Percentiles rank a stretch among this genome's conserved stretches.
These are phyloP conservation scores for Lolium multiflorum DNA, from an alignment of 176 grass and related monocot species.

Conservation along the genomic window DNA sequence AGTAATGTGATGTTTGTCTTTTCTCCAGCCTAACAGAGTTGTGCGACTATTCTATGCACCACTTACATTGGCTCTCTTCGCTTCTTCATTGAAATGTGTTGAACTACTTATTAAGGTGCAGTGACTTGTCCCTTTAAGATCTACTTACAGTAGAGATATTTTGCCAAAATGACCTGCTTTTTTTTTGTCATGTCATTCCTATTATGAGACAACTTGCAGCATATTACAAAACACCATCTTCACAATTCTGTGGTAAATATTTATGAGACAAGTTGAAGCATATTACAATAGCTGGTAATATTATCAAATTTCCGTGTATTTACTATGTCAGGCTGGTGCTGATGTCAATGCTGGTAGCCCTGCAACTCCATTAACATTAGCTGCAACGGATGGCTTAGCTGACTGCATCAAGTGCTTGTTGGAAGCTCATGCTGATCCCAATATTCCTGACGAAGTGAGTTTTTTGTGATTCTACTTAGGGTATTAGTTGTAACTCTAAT, in stretches of 20 bases:
- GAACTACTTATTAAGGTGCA: slow-evolving; percentile 4
- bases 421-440: not conserved
- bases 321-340: slow-evolving; percentile 31
- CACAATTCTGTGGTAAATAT: not conserved
- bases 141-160: not conserved
- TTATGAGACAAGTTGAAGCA: too few species aligned
- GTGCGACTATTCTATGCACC: not conserved
- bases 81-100: not conserved
- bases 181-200: not conserved
- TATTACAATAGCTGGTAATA: too few species aligned
- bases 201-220: not conserved
- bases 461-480: not conserved
- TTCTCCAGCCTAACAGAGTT: not conserved
- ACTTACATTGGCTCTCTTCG: not conserved
- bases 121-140: not conserved
- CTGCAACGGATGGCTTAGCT: not conserved
- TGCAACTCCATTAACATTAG: not conserved
- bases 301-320: not conserved
- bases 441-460: not conserved
- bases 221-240: not conserved
- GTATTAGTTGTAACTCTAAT: not conserved
- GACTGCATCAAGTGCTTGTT: not conserved
- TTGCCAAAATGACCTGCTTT: not conserved
- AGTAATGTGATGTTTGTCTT: not conserved
- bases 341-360: slow-evolving; percentile 37